Evolutionary conservation across 2,329 filamentous ascomycete species (phyloP).

Genomic region (Arthroderma sp.): DNA sequence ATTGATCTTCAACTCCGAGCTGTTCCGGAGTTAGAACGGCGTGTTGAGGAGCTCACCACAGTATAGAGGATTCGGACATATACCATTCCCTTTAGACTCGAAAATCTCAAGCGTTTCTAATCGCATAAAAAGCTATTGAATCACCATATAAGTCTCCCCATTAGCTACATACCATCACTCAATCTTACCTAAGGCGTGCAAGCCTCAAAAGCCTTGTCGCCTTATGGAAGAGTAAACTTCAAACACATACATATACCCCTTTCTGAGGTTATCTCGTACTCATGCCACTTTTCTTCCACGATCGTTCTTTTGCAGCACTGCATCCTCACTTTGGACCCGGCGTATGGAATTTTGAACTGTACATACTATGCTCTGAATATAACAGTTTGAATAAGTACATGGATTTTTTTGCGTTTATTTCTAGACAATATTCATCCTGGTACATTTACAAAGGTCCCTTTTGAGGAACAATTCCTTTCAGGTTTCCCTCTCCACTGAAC

Average conservation of each 20-base stretch:
- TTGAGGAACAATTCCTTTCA: not conserved
- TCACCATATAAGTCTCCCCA: not conserved
- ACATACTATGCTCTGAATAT: not conserved
- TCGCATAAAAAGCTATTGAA: not conserved
- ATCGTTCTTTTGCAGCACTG: not conserved
- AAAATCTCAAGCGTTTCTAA: not conserved
- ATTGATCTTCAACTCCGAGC: slow-evolving; percentile 73
- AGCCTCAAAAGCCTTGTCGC: not conserved
- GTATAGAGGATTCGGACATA: slow-evolving; percentile 12
- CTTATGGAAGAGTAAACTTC: not conserved
- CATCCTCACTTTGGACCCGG: not conserved
- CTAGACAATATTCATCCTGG: not conserved
- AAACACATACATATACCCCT: not conserved
- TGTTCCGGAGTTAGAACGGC: slow-evolving; percentile 75
- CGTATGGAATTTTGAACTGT: not conserved
- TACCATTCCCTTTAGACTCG: not conserved
- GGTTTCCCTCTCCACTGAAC: too few species aligned
- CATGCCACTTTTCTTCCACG: not conserved
- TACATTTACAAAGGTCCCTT: not conserved
- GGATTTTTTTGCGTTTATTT: not conserved
- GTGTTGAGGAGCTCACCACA: slow-evolving; percentile 65
- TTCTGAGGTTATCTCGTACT: not conserved
- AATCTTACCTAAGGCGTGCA: not conserved
- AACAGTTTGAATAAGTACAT: not conserved
- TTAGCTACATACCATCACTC: not conserved